Base-by-base conservation (phyloP, 225 moss, liverwort and hornwort genomes). In the Sphagnum contortum region DNA sequence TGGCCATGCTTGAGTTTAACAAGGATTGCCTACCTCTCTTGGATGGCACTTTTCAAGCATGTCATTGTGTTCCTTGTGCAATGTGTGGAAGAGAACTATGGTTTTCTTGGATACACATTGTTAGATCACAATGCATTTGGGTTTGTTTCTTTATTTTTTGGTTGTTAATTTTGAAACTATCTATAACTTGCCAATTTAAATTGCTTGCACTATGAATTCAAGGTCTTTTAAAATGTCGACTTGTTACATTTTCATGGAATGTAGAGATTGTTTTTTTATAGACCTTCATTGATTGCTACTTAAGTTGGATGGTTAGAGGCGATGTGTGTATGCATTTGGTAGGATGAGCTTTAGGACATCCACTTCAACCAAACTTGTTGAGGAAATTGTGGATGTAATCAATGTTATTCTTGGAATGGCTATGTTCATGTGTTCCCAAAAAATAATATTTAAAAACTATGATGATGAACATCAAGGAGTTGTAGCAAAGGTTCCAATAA, bases 31-130 rank as follows among this genome's bases (percentile, higher is more conserved):
- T 51, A 13, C 87, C 87, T 57, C 66, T 89, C 3, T 67, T 98
- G 11, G 92, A 85, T 62, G 90, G 82, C 64, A 98, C 96, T 50
- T 10, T 98, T 67, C 96, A 98, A 66, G 77, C 96, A 45, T 98
- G 92, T 57, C 8, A 80, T 98, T 49, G 92, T 92, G 4, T 98
- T 88, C 69, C 90, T 98, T 12, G 77, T 92, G 12, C 74, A 92
- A 62, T 83, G 92, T 51, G 96, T 90, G n/a, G 90, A 98, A 65
- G 92, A 98, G 75, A 92, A 93, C 49, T 88, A 87, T 59, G 90
- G 92, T 59, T 71, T 93, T 45, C 77, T 92, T n/a, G 85, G 85
- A 59, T 87, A 86, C 57, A 92, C 74, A 54, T 63, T 72, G 6
- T 55, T 63, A 48, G 92, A 92, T 63, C 80, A 90, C 12, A 76